phyloP scores from a whole-genome alignment of 208 protist genomes.

The Leishmania mexicana region DNA sequence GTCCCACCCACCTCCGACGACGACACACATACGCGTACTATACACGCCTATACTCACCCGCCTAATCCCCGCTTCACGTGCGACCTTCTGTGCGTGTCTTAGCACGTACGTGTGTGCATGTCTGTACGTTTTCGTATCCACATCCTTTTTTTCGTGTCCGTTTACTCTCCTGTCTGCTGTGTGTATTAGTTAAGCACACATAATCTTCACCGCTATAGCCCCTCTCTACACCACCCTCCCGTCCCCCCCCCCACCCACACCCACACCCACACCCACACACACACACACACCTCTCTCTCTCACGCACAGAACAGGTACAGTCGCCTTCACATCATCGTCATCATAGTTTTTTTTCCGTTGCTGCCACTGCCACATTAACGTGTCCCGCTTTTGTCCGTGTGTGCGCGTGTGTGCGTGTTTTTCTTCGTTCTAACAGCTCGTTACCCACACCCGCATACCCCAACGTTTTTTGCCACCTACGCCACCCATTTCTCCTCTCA shows the following conservation, averaged over 20 bases:
- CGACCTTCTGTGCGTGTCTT: background rate
- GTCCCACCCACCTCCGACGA: background rate
- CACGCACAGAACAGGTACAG: background rate
- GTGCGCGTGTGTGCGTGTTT: background rate
- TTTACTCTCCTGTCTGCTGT: background rate
- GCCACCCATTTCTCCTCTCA: background rate
- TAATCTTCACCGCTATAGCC: background rate
- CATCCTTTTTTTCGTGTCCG: background rate
- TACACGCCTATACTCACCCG: background rate
- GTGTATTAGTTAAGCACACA: slow-evolving; percentile 11
- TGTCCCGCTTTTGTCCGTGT: background rate
- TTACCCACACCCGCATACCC: background rate
- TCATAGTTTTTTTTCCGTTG: background rate
- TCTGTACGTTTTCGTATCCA: background rate
- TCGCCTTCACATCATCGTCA: background rate
- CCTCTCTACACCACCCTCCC: background rate
- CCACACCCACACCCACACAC: background rate
- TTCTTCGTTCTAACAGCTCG: too few relatives aligned
- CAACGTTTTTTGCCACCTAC: background rate
- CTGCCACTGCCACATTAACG: background rate
- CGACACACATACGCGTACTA: background rate
- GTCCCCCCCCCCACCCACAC: background rate
- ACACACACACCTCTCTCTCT: background rate
- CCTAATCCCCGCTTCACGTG: background rate
- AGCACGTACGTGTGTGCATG: slow-evolving; percentile 1